Evolutionary conservation across 2,329 filamentous ascomycete genomes (phyloP).

Genomic region (Thielaviopsis musarum): DNA sequence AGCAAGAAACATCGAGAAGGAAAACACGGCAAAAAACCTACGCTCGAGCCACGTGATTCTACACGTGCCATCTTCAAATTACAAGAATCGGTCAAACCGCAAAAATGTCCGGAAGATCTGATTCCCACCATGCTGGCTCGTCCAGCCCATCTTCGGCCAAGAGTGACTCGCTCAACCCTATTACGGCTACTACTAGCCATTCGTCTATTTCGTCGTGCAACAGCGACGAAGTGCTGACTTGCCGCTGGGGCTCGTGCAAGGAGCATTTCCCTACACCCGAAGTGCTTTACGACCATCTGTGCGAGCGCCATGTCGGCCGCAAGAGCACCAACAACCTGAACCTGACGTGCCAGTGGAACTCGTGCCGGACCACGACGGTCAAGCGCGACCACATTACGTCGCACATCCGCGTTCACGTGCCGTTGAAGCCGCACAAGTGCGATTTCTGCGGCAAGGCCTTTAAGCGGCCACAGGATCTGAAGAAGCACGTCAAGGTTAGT

Average conservation of each 20-base stretch:
- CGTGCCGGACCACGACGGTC: slow-evolving; percentile 88
- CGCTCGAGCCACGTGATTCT: neutral
- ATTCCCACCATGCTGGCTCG: slow-evolving; percentile 8
- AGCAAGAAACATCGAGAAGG: neutral
- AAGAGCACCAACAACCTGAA: slow-evolving; percentile 99
- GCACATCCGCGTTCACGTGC: slow-evolving; percentile 97
- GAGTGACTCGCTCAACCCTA: slow-evolving; percentile 35
- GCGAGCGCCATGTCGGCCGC: slow-evolving; percentile 92
- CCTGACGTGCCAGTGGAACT: slow-evolving; percentile 92
- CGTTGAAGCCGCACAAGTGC: slow-evolving; percentile 96
- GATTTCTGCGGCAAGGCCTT: slow-evolving; percentile 98
- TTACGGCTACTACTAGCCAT: slow-evolving; percentile 27
- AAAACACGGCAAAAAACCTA: neutral
- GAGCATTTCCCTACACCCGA: slow-evolving; percentile 42
- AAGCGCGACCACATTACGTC: slow-evolving; percentile 99
- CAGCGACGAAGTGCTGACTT: slow-evolving; percentile 40
- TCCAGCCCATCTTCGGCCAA: slow-evolving; percentile 31
- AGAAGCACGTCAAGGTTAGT: slow-evolving; percentile 87
- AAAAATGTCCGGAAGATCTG: slow-evolving; percentile 7
- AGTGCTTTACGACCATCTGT: slow-evolving; percentile 76
- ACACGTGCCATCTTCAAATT: neutral
- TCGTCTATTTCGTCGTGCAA: slow-evolving; percentile 18
- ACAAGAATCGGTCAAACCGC: neutral
- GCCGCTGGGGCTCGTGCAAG: slow-evolving; percentile 42
- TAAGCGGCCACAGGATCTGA: slow-evolving; percentile 95